Evolutionary conservation across 345 rosid species (phyloP), one percentile per base, ranked within the genome.

Genomic region (Eucalyptus virginea): DNA sequence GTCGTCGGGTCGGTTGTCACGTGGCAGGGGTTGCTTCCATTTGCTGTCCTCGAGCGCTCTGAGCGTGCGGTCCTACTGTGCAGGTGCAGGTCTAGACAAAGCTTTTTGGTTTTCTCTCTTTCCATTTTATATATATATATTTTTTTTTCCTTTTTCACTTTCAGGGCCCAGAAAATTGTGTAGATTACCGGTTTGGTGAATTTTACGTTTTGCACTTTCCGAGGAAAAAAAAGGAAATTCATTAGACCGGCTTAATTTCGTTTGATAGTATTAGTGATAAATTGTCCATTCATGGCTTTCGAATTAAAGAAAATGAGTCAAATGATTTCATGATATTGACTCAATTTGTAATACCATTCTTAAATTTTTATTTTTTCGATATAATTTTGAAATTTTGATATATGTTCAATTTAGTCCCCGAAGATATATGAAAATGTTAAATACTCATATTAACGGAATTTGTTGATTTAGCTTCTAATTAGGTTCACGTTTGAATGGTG

Each of bases 11-110:
- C 87, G 72, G 47, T 54, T 34, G 88, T 94, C 95, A 94, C 94
- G 95, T 94, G 96, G 93, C 92, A 65, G 87, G 90, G 92, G 90
- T 89, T 92, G 91, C 93, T 54, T 89, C 87, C 85, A 6, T 37
- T 40, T 77, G 85, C 24, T 11, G 85, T 77, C 16, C 85, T 77
- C 30, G 85, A 11, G 85, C 47, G 85, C 47, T 21, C 85, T 77
- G 85, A 77, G 47, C 85, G 47, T 77, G 85, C 85, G 85, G 85
- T 11, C 85, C 85, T 40, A 23, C 12, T 3, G 28, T 77, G 47
- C 85, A 40, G 85, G 85, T 11, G 85, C 85, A 77, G 85, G 85
- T 40, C 85, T 23, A 77, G 85, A 3, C 2, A 2, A 21, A 77
- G 85, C 45, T 37, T 37, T 72, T 37, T 37, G 4, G 24, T 18